phyloP scores from a whole-genome alignment of 2,329 filamentous ascomycete species.

The Exophiala aquamarina region DNA sequence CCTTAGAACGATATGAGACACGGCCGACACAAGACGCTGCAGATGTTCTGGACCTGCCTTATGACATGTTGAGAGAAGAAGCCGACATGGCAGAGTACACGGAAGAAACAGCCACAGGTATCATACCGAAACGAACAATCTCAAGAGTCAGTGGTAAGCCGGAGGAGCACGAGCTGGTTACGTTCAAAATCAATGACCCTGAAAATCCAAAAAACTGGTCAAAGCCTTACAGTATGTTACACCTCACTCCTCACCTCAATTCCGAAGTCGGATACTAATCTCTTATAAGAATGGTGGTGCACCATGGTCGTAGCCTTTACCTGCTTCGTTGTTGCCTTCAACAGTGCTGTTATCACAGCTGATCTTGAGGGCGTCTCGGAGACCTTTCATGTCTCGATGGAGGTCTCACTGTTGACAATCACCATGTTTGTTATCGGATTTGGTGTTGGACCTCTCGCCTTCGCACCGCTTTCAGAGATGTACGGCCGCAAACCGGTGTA shows the following conservation, averaged over 20 bases:
- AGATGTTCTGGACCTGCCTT: conserved; percentile 61
- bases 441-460: conserved; percentile 75
- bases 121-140: conserved; percentile 56
- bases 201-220: conserved; percentile 87
- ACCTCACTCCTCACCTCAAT: conserved; percentile 7
- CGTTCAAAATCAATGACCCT: conserved; percentile 69
- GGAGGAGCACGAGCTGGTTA: conserved; percentile 64
- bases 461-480: conserved; percentile 76
- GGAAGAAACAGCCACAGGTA: conserved; percentile 60
- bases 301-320: conserved; percentile 81
- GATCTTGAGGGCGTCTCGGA: conserved; percentile 65
- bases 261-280: conserved; percentile 1
- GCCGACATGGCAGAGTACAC: conserved; percentile 69
- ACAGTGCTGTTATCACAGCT: conserved; percentile 74
- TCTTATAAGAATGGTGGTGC: conserved; percentile 40
- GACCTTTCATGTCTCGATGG: conserved; percentile 67
- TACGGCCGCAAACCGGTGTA: conserved; percentile 73
- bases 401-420: conserved; percentile 71
- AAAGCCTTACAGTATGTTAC: conserved; percentile 75
- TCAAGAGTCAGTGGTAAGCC: conserved; percentile 56
- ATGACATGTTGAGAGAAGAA: conserved; percentile 60
- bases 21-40: conserved; percentile 27
- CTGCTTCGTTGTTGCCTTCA: conserved; percentile 72
- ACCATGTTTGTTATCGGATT: conserved; percentile 80
- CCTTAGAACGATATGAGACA: conserved; percentile 24